Evolutionary conservation across 176 grass and related monocot species (phyloP).

Genomic region (Ensete glaucum): DNA sequence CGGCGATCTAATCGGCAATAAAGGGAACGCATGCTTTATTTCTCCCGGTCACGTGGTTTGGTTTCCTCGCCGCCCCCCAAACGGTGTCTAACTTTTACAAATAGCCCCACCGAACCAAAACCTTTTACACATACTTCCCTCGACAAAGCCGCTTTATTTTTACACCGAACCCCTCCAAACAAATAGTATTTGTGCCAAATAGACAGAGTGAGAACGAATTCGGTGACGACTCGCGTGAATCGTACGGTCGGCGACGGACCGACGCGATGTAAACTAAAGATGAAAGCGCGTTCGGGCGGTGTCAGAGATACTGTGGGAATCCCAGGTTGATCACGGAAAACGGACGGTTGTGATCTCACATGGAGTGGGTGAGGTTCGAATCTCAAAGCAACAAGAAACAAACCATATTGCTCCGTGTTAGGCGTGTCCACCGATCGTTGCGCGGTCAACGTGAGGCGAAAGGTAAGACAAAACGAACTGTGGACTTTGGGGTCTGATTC

Average conservation of each 20-base stretch:
- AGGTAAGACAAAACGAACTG: no score
- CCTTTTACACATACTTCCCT: no score
- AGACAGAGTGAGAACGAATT: not conserved
- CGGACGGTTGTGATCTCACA: not conserved
- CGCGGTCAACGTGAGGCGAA: no score
- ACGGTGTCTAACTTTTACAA: not conserved
- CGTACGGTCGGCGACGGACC: no score
- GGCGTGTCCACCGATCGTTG: no score
- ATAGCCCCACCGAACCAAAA: not conserved
- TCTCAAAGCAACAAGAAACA: no score
- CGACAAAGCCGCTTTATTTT: not conserved
- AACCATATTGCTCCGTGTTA: no score
- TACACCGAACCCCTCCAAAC: not conserved
- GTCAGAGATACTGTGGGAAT: not conserved
- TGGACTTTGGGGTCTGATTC: no score
- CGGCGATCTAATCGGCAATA: not conserved
- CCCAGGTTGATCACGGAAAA: not conserved
- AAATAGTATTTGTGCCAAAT: not conserved
- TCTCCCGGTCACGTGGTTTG: not conserved
- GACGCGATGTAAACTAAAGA: not conserved
- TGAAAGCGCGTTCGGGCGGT: not conserved
- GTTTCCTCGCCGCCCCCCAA: not conserved
- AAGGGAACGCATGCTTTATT: not conserved
- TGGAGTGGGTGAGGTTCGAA: no score
- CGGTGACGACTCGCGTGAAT: no score